A percentile compares a stretch with the other conserved stretches of the same genome.
Evolutionary conservation across 257 asterid species (phyloP).

Genomic region (Nicotiana attenuata): DNA sequence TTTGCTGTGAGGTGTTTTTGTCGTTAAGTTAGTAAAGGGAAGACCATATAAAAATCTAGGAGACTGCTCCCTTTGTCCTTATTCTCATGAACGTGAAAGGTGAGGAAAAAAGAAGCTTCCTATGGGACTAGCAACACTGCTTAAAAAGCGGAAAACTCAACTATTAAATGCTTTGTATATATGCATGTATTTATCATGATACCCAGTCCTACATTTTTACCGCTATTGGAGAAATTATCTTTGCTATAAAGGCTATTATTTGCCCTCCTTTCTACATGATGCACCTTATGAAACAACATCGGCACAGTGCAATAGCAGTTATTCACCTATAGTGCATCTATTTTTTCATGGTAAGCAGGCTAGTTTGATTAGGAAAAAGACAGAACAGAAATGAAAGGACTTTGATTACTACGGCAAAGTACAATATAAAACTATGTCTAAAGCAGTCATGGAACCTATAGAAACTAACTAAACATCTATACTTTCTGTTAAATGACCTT

Average conservation of each 20-base stretch:
- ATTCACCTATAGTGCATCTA: neutral
- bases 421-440: neutral
- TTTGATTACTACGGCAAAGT: neutral
- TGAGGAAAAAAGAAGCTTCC: neutral
- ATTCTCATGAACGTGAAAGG: neutral
- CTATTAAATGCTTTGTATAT: neutral
- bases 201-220: neutral
- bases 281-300: neutral
- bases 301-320: neutral
- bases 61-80: neutral
- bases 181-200: slow-evolving; percentile 2
- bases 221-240: neutral
- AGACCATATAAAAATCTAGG: neutral
- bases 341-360: neutral
- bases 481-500: neutral
- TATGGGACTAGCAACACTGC: neutral
- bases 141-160: neutral
- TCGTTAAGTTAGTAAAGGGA: neutral
- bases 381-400: neutral
- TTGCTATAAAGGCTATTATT: neutral
- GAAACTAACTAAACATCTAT: neutral
- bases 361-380: neutral
- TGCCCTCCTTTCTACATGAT: neutral
- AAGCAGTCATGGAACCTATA: neutral
- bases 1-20: neutral